Evolutionary conservation across 371 early-diverging fungal genomes (phyloP), one percentile per base, ranked within the genome.

Genomic region (Globomyces sp.): DNA sequence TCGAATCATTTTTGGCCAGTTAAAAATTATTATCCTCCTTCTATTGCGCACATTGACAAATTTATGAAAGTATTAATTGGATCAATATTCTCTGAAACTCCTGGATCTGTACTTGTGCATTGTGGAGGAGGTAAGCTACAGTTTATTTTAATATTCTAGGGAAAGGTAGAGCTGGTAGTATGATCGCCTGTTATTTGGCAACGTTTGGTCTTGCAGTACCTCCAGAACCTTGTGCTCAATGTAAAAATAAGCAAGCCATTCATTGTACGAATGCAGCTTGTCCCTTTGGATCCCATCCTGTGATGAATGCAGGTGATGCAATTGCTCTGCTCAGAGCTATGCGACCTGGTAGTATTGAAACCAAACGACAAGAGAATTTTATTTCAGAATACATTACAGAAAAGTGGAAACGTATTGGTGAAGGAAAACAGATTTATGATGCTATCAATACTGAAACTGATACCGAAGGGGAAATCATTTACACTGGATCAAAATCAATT

Each of bases 301-400:
- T 51, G 47, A 77, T 83, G 77, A 45, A 72, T 0, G 80, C 77
- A 43, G 64, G 55, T 51, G 80, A 76, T 13, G 83, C 80, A 2
- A 79, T 81, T 24, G 66, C 67, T 1, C 63, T 76, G 50, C 50
- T 83, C 37, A 67, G 82, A 44, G 57, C 65, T 40, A 49, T 79
- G 6, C 65, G 84, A 40, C 81, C 82, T 1, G 75, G 76, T 37
- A 77, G 78, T 42, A 77, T 83, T 47, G 82, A 83, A 71, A 77
- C 74, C n/a, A 60, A 58, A n/a, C 72, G 68, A 57, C 84, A 84
- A 53, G 84, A 84, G 63, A 66, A 71, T 59, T 75, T 81, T 51
- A 48, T 77, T 34, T 11, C 41, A 37, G 63, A 48, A 46, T 77
- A 71, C 60, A 76, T 75, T 1, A 71, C 73, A 36, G 69, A 69